Percentiles rank a stretch among this genome's conserved stretches.
These are phyloP conservation scores for Alternaria angustiovoidea DNA, from an alignment of 2,329 filamentous ascomycete genomes.

Conservation along the genomic window DNA sequence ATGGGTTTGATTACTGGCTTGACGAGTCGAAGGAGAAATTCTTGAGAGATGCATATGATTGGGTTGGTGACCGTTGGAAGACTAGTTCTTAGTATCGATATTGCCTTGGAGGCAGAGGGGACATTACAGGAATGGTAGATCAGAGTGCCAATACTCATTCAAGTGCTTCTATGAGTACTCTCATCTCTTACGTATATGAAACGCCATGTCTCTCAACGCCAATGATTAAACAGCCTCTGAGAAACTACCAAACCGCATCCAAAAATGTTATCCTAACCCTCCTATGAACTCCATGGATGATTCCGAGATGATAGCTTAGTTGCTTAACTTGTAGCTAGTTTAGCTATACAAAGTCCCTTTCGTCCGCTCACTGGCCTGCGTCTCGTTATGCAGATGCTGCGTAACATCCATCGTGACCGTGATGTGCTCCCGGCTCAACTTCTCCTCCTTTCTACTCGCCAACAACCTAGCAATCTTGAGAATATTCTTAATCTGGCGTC, in stretches of 20 bases:
- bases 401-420: constrained; percentile 50
- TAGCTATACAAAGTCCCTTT: constrained; percentile 28
- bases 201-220: neutral
- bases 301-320: no score
- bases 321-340: neutral
- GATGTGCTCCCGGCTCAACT: constrained; percentile 41
- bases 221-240: neutral
- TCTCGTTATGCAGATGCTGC: constrained; percentile 52
- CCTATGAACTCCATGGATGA: neutral
- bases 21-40: neutral
- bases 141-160: no score
- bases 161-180: no score
- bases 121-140: no score
- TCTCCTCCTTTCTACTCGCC: constrained; percentile 38
- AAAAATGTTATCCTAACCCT: neutral
- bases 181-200: no score
- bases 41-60: neutral
- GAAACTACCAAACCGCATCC: no score
- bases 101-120: no score
- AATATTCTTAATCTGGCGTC: constrained; percentile 62
- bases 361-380: constrained; percentile 39
- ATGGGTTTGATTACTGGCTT: neutral
- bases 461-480: constrained; percentile 43
- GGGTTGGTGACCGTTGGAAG: neutral
- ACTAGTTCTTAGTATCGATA: no score